Conservation (phyloP, 169 alveolate species). For the Sarcocystis neurona region DNA sequence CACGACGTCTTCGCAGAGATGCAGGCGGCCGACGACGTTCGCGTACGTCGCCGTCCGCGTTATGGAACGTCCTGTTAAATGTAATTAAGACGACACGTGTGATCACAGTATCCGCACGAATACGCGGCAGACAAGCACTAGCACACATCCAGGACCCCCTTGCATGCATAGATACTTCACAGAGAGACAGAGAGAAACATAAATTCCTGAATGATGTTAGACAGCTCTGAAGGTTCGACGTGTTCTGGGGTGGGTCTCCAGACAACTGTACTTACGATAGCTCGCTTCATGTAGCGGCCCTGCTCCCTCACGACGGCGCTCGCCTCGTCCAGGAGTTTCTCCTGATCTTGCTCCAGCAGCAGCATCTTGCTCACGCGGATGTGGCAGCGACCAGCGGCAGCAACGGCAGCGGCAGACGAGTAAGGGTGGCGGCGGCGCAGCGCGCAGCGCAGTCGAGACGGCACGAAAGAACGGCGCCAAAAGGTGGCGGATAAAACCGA, state of each 20-base stretch:
- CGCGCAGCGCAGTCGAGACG: neutral
- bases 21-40: too few relatives aligned
- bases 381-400: neutral
- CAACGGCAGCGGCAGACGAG: neutral
- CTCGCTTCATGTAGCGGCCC: constrained; percentile 74
- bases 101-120: too few relatives aligned
- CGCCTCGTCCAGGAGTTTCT: constrained; percentile 74
- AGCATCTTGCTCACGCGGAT: neutral
- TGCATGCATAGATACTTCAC: neutral
- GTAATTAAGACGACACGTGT: too few relatives aligned
- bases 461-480: neutral
- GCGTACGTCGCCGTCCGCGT: too few relatives aligned
- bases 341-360: constrained; percentile 65
- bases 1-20: too few relatives aligned
- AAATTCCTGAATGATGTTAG: too few relatives aligned
- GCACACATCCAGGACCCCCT: neutral
- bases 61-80: too few relatives aligned
- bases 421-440: neutral
- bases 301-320: constrained; percentile 72
- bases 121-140: neutral
- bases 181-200: too few relatives aligned
- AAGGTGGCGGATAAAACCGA: neutral
- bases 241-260: too few relatives aligned
- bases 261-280: constrained; percentile 46
- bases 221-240: too few relatives aligned